A percentile compares a stretch with the other conserved stretches of the same genome.
Evolutionary conservation across 345 rosid species (phyloP).

Genomic region (Acer campestre): DNA sequence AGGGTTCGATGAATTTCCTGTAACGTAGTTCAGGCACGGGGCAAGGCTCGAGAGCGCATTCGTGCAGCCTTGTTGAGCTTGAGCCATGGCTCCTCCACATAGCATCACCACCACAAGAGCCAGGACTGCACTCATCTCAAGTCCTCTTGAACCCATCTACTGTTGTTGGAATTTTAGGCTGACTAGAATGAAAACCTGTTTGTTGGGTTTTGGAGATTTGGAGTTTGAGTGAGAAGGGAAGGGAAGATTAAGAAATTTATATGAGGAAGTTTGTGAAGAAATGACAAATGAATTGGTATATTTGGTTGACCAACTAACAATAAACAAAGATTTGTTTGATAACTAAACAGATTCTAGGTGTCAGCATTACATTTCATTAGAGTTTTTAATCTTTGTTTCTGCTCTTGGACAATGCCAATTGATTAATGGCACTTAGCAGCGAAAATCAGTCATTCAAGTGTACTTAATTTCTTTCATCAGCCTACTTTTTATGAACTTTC

Average conservation of each 20-base stretch:
- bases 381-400: neutral
- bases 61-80: slow-evolving; percentile 43
- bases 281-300: slow-evolving; percentile 30
- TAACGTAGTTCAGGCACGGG: slow-evolving; percentile 59
- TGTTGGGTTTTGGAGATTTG: slow-evolving; percentile 15
- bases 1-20: slow-evolving; percentile 66
- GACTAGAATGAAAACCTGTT: slow-evolving; percentile 4
- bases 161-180: neutral
- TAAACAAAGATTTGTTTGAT: slow-evolving; percentile 17
- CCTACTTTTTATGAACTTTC: no score
- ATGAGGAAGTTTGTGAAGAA: slow-evolving; percentile 11
- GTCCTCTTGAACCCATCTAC: slow-evolving; percentile 35
- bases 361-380: neutral
- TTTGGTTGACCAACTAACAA: slow-evolving; percentile 38
- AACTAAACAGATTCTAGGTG: slow-evolving; percentile 9
- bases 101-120: slow-evolving; percentile 32
- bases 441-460: neutral
- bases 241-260: slow-evolving; percentile 6
- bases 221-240: slow-evolving; percentile 22
- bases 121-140: slow-evolving; percentile 27
- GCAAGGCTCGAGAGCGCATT: slow-evolving; percentile 39
- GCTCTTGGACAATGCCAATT: neutral
- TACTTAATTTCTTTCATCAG: neutral
- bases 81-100: slow-evolving; percentile 34
- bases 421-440: neutral